phyloP scores from a whole-genome alignment of 1,284 basidiomycete genomes.

The Tranzscheliella williamsii region DNA sequence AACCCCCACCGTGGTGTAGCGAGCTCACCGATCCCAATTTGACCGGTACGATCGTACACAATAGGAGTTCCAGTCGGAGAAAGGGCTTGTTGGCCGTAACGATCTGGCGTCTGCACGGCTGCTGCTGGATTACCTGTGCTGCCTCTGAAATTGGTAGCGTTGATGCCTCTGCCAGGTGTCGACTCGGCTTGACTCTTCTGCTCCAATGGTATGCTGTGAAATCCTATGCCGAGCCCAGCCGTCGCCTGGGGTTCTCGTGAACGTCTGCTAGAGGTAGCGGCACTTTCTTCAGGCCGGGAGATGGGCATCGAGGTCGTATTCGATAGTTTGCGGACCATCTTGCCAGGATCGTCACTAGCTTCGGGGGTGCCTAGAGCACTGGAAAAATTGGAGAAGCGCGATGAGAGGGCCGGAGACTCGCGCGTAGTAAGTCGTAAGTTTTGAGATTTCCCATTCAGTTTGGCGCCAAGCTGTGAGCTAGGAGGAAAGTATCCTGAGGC shows the following conservation, averaged over 20 bases:
- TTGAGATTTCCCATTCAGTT: constrained; percentile 4
- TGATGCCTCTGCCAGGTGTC: not conserved
- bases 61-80: constrained; percentile 19
- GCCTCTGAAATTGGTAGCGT: not conserved
- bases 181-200: constrained; percentile 2
- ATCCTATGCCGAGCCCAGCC: constrained; percentile 43
- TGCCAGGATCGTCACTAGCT: constrained; percentile 12
- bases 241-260: not conserved
- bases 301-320: constrained; percentile 1
- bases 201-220: constrained; percentile 19
- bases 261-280: not conserved
- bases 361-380: constrained; percentile 36
- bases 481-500: constrained; percentile 14
- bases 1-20: constrained; percentile 86
- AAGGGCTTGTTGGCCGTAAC: constrained; percentile 13
- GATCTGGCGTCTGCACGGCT: constrained; percentile 35
- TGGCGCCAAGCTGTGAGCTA: not conserved
- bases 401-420: constrained; percentile 27
- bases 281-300: constrained; percentile 3
- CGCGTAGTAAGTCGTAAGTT: constrained; percentile 29
- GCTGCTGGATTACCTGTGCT: constrained; percentile 1
- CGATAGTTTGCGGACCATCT: constrained; percentile 10
- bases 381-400: constrained; percentile 48
- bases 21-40: constrained; percentile 94
- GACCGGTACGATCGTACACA: constrained; percentile 74